A percentile compares a stretch with the other conserved stretches of the same genome.
phyloP scores from a whole-genome alignment of 2,329 filamentous ascomycete genomes.

The Apiospora arundinis region DNA sequence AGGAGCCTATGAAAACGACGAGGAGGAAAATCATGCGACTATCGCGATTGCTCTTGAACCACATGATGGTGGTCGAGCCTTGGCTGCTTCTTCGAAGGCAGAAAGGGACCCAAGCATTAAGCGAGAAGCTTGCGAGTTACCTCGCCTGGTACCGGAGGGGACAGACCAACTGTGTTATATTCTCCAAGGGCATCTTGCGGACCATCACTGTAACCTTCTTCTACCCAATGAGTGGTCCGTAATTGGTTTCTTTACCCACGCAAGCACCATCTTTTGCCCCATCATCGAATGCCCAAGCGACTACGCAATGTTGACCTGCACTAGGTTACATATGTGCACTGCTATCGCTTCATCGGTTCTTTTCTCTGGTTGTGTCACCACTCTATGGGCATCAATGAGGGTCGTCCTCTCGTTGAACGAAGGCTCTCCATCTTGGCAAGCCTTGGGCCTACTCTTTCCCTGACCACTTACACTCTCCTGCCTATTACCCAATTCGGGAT shows the following conservation, averaged over 20 bases:
- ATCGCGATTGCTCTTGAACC: slow-evolving; percentile 9
- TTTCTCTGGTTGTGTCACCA: background rate
- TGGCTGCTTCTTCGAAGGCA: background rate
- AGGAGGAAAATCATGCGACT: background rate
- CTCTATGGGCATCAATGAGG: background rate
- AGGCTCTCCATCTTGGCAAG: background rate
- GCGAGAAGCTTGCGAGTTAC: background rate
- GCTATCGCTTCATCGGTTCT: background rate
- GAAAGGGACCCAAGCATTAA: background rate
- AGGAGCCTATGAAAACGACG: background rate
- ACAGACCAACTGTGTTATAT: background rate
- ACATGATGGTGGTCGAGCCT: background rate
- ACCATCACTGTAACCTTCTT: background rate
- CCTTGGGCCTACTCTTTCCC: background rate
- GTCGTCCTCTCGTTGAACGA: background rate
- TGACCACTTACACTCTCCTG: background rate
- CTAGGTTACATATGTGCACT: slow-evolving; percentile 8
- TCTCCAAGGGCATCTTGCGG: background rate
- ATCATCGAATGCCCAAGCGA: background rate
- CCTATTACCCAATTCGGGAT: background rate
- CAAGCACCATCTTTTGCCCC: background rate
- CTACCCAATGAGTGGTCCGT: background rate
- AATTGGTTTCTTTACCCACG: background rate
- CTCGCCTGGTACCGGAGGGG: background rate
- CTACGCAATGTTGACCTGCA: background rate